Base-by-base conservation (phyloP, 179 eudicot species). In the Silene noctiflora region DNA sequence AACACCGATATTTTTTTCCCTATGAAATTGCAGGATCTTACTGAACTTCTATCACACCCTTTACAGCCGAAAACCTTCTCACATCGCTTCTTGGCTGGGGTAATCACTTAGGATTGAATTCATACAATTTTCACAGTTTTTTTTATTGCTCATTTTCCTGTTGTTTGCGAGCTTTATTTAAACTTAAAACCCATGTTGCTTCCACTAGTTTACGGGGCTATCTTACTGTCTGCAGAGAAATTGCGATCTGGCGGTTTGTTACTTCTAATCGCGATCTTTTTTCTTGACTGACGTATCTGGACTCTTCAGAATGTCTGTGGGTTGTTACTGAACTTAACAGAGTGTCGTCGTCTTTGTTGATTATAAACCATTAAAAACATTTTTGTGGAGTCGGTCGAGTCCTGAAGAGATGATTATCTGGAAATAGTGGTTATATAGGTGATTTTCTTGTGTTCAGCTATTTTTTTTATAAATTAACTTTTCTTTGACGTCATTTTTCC, bases 31-130 rank as follows among this genome's bases (percentile, higher is more conserved):
- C 91, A 94, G 97, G 98, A 94, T 72, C 94, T 94, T 62, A 89
- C 81, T 63, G 31, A 60, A 76, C 78, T 86, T 74, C 82, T 92
- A 67, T 88, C 96, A 20, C 89, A 87, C 72, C 97, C 98, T 39
- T 80, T 94, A 85, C 96, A 94, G 84, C 97, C 98, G 35, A 90
- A 89, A 79, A 77, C 96, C 78, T 92, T 94, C 75, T 90, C 97
- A 65, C 91, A 79, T 74, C 98, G 97, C 83, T 94, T 77, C 83
- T 81, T 92, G 82, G 97, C 98, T 17, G 97, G 98, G 88, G 98
- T 94, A 88, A 84, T 67, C 69, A 29, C 35, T 29, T 61, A 1
- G 27, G 4, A 13, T 27, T 61, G 44, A 10, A 69, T 69, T 48
- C 27, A 21, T 67, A 8, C 27, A 65, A 4, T 39, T 56, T 59